These are phyloP conservation scores for Tylopilus sp. DNA, from an alignment of 768 basidiomycete genomes.

Conservation along the genomic window DNA sequence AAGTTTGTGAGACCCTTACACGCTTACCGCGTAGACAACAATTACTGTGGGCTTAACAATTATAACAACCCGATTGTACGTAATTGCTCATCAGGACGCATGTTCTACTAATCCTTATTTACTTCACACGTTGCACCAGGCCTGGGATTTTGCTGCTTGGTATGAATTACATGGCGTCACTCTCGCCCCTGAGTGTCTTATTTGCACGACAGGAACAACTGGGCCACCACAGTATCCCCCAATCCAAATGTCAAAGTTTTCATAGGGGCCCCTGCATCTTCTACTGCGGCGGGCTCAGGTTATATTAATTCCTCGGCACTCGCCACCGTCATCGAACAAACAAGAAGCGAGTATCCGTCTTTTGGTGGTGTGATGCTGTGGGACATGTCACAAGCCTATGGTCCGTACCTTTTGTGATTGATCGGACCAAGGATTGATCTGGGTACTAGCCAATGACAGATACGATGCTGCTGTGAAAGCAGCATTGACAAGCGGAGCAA, in stretches of 20 bases:
- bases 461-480: constrained; percentile 62
- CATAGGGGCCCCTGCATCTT: constrained; percentile 46
- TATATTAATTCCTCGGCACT: constrained; percentile 38
- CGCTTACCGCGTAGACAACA: constrained; percentile 38
- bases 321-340: constrained; percentile 34
- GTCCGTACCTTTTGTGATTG: constrained; percentile 21
- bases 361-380: constrained; percentile 47
- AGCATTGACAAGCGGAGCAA: constrained; percentile 39
- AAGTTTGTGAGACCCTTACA: neutral
- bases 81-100: neutral
- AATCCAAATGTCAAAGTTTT: constrained; percentile 47
- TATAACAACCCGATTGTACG: constrained; percentile 46
- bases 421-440: neutral
- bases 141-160: constrained; percentile 45
- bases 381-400: constrained; percentile 46
- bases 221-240: constrained; percentile 43
- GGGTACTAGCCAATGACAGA: constrained; percentile 47
- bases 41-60: constrained; percentile 40
- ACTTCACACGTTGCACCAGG: too few species aligned
- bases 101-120: neutral
- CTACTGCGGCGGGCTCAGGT: constrained; percentile 42
- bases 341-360: constrained; percentile 36
- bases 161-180: constrained; percentile 7
- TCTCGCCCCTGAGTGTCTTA: neutral
- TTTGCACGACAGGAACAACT: constrained; percentile 39